Evolutionary conservation across 192 early-diverging fungal genomes (phyloP), one percentile per base, ranked within the genome.

Genomic region (Haplosporangium gracile): DNA sequence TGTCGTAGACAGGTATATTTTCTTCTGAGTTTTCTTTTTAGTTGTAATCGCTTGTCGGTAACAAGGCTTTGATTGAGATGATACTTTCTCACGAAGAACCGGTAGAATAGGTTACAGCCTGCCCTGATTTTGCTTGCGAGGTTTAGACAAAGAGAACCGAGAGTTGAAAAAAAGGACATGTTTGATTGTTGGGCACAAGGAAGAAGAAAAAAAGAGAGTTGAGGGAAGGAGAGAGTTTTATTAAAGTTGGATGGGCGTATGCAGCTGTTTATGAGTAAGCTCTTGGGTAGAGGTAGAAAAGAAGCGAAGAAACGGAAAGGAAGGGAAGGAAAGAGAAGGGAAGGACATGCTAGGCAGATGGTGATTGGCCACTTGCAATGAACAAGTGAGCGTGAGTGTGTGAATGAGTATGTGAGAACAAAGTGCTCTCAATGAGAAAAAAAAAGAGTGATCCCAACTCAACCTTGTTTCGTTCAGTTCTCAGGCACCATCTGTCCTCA

Each of bases 391-490:
- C 60, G 60, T 65, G 60, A 65, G 60, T 65, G 60, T 34, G 29
- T 65, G 4, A 15, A 24, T 29, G 29, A 20, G 20, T 36, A 53
- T 15, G 51, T 53, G 51, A 32, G 26, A 63, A 11, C 1, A n/a
- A 9, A 32, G 32, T 32, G 60, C 60, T 65, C 60, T 65, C 60
- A 65, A 15, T 1, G 13, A 15, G 10, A 7, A 43, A 43, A 2
- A 63, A 22, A 29, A n/a, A 11, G 60, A 65, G 26, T 65, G 29
- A 65, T 65, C 60, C 26, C 24, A 65, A 29, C 60, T 11, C 11
- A 65, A 65, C 60, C 60, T 65, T 65, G n/a, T 65, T 65, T 75
- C 9, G 74, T 75, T 38, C 20, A 40, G 49, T 45, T 51, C 53
- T 60, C 34, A n/a, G 24, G 39, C n/a, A 49, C 51, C 51, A 65